Evolutionary conservation across 2,329 filamentous ascomycete species (phyloP), one percentile per base, ranked within the genome.

Genomic region (Phialocephala sp.): DNA sequence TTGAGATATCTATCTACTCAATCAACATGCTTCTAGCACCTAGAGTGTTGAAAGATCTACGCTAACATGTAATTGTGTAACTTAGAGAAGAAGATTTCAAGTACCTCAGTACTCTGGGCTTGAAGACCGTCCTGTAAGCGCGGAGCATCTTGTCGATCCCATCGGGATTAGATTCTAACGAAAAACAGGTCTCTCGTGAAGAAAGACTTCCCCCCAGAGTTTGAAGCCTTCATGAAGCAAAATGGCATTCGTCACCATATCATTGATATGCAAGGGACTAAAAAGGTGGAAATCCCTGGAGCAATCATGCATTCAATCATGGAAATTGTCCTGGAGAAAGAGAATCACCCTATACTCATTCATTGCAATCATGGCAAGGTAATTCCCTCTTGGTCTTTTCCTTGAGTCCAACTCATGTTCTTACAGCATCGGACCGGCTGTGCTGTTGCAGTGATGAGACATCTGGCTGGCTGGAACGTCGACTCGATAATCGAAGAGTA

Each of bases 211-310:
- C 79, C 82, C 9, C 77, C 82, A 2, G 83, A 81, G 0, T 85
- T 87, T 60, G 75, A 80, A 24, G 75, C 79, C 2, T 97, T 95
- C 75, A 85, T 96, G 71, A 76, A 82, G 43, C 77, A 80, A 5
- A 87, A 90, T 71, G 83, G 83, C 67, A 94, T 97, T 73, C 84
- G 84, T 54, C 92, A 96, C 72, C 81, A 88, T 69, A 83, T 91
- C 50, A 90, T 97, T 73, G 85, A 89, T 71, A 91, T 97, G 82
- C 87, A 89, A 68, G 91, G 93, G n/a, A 97, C 96, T 71, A 97
- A 97, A 78, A 93, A 94, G 72, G 83, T 89, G 62, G 84, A 84
- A 9, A 92, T 92, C 41, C 86, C 90, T 0, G 76, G 87, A 8
- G 78, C 82, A 54, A 87, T 88, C 32, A 92, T 97, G 84, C 84